Evolutionary conservation across 1,284 basidiomycete genomes (phyloP).

Genomic region (Malassezia sympodialis): DNA sequence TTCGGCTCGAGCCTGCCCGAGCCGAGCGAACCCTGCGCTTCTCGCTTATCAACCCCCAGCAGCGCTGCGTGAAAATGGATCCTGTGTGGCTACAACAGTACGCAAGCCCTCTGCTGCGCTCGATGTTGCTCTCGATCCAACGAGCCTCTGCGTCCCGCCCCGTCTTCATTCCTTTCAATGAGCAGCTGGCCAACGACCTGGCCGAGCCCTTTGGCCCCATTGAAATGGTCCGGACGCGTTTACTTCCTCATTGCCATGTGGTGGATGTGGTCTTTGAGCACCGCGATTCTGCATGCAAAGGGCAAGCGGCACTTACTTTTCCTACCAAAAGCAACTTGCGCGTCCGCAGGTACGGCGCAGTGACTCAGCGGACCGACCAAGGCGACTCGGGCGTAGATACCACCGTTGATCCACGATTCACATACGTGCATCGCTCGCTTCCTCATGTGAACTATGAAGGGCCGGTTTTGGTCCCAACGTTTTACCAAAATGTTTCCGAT

Average conservation of each 20-base stretch:
- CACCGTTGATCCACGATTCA: neutral
- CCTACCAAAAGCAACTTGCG: neutral
- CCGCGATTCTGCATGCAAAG: neutral
- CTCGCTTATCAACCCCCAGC: neutral
- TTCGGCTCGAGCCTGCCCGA: neutral
- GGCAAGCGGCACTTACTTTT: neutral
- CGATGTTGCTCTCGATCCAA: neutral
- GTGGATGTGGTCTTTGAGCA: conserved; percentile 1
- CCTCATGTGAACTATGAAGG: conserved; percentile 2
- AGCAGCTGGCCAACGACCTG: neutral
- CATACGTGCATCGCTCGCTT: neutral
- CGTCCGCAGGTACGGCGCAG: neutral
- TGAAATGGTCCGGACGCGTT: neutral
- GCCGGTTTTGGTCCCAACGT: neutral
- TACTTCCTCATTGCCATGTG: neutral
- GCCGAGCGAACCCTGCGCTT: conserved; percentile 3
- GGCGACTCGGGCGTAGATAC: neutral
- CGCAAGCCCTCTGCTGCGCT: neutral
- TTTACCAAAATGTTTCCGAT: neutral
- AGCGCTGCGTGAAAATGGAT: neutral
- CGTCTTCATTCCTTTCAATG: neutral
- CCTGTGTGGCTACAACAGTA: neutral
- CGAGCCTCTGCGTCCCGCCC: neutral
- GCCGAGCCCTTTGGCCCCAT: neutral
- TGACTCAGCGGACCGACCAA: neutral